Conservation (phyloP, 148 eudicot genomes). For the Camellia lanceoleosa region DNA sequence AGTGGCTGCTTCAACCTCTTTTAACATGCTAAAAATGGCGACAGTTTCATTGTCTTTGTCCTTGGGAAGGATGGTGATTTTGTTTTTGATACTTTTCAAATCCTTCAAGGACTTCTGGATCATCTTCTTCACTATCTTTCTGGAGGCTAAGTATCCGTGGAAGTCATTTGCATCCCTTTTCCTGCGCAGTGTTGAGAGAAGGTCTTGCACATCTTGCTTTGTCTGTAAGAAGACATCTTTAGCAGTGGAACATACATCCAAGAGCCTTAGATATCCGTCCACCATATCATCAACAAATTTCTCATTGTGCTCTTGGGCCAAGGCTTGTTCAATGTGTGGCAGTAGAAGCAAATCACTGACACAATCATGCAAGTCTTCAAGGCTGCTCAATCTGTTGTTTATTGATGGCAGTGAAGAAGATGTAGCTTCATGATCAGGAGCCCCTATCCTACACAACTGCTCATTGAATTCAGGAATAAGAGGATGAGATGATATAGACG, state of each 20-base stretch:
- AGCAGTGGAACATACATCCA: constrained; percentile 41
- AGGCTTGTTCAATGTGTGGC: constrained; percentile 22
- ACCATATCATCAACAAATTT: constrained; percentile 21
- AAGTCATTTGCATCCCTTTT: constrained; percentile 26
- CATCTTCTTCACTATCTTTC: constrained; percentile 25
- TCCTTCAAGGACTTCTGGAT: constrained; percentile 33
- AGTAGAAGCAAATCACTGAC: constrained; percentile 25
- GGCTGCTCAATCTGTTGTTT: constrained; percentile 29
- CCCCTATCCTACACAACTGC: constrained; percentile 29
- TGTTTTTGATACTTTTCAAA: constrained; percentile 13
- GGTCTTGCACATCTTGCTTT: constrained; percentile 28
- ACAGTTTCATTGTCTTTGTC: neutral
- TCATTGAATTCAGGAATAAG: constrained; percentile 21
- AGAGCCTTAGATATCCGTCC: constrained; percentile 40
- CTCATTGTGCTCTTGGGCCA: constrained; percentile 5
- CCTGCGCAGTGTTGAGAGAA: constrained; percentile 39
- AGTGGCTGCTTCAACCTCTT: constrained; percentile 22
- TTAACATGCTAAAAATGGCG: neutral
- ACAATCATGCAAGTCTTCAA: constrained; percentile 31
- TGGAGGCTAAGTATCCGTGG: constrained; percentile 22
- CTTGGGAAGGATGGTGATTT: neutral
- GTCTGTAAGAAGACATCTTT: constrained; percentile 30
- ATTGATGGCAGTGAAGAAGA: constrained; percentile 36
- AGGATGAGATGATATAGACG: constrained; percentile 17
- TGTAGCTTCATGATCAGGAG: constrained; percentile 23